A percentile compares a stretch with the other conserved stretches of the same genome.
Conservation (phyloP, 129 eudicot genomes). For the Logfia minima region DNA sequence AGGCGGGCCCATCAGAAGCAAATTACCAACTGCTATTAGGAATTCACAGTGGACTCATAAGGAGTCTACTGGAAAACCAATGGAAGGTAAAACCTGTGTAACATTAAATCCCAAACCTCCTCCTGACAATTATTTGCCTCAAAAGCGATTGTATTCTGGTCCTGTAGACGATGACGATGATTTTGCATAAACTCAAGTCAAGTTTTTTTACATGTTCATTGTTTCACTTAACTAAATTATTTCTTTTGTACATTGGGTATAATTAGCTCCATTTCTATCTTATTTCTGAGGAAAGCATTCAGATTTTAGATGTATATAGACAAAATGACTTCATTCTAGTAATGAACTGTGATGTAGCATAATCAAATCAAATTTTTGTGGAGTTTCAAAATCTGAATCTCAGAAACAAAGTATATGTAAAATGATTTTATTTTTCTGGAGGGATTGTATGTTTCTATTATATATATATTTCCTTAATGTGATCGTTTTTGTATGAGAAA, state of each 20-base stretch:
- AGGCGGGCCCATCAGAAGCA: constrained; percentile 35
- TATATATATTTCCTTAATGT: not conserved
- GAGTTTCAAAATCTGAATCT: not conserved
- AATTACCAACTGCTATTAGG: constrained; percentile 40
- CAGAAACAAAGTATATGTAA: too few species aligned
- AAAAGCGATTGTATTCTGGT: constrained; percentile 51
- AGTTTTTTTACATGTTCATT: not conserved
- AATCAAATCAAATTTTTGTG: not conserved
- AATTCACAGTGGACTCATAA: constrained; percentile 33
- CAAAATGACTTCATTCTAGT: not conserved
- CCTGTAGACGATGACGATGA: constrained; percentile 51
- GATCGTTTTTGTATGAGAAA: not conserved
- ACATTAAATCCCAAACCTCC: constrained; percentile 39
- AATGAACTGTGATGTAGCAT: not conserved
- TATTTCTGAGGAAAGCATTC: not conserved
- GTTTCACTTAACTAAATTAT: not conserved
- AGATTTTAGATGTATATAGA: not conserved
- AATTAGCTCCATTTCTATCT: not conserved
- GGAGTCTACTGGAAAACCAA: constrained; percentile 43
- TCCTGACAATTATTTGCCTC: constrained; percentile 47
- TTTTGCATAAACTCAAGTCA: constrained; percentile 39
- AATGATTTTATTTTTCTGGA: not conserved
- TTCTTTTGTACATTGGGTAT: constrained; percentile 10
- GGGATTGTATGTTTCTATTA: not conserved
- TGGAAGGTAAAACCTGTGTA: constrained; percentile 42